Percentiles rank a stretch among this genome's conserved stretches.
phyloP scores from a whole-genome alignment of 805 yeast species.

The Suhomyces pyralidae region DNA sequence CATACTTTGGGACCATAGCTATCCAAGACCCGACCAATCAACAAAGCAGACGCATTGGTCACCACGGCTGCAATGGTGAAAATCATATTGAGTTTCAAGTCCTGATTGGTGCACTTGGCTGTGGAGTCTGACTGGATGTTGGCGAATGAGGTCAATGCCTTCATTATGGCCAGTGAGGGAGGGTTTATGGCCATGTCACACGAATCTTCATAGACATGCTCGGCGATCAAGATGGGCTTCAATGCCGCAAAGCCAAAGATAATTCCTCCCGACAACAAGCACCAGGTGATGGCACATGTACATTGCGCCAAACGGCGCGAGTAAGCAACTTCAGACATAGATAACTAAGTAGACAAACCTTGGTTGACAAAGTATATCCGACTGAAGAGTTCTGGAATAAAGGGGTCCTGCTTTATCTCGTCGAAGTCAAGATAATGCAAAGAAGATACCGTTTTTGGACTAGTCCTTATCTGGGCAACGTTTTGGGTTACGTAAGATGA shows the following conservation, averaged over 20 bases:
- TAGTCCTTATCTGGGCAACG: not conserved
- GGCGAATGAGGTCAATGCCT: not conserved
- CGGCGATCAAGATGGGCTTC: constrained; percentile 73
- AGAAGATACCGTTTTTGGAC: not conserved
- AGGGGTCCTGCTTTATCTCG: not conserved
- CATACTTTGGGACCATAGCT: constrained; percentile 51
- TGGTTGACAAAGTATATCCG: not conserved
- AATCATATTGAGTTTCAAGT: constrained; percentile 55
- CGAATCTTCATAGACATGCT: constrained; percentile 67
- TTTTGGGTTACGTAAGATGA: not conserved
- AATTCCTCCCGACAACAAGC: constrained; percentile 88
- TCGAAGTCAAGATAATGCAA: not conserved
- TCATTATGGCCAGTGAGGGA: constrained; percentile 2
- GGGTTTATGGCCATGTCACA: constrained; percentile 41
- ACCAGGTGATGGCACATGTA: constrained; percentile 77
- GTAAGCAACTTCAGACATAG: constrained; percentile 11
- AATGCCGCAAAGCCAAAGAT: constrained; percentile 95
- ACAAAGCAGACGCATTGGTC: constrained; percentile 52
- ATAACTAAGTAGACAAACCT: too few species aligned
- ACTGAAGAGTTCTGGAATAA: not conserved
- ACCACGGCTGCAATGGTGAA: constrained; percentile 57
- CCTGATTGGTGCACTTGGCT: constrained; percentile 50
- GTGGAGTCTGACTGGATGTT: constrained; percentile 4
- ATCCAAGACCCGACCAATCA: constrained; percentile 50
- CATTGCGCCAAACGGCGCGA: constrained; percentile 23